These are phyloP conservation scores for Hibiscus syriacus DNA, from an alignment of 345 rosid genomes.

Conservation along the genomic window DNA sequence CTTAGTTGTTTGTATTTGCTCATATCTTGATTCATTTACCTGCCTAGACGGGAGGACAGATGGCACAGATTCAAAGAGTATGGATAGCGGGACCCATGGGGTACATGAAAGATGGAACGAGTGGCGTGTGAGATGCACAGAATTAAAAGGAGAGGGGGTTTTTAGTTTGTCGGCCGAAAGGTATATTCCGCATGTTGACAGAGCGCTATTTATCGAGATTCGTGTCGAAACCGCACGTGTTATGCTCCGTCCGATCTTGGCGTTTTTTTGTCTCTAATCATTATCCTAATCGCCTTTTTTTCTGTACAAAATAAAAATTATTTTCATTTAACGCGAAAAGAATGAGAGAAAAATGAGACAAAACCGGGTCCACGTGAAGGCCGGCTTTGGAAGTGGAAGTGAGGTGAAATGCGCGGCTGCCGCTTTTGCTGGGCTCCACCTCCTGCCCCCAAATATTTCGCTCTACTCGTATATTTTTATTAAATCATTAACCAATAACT, in stretches of 20 bases:
- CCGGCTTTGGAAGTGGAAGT: conserved; percentile 25
- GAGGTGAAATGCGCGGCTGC: conserved; percentile 42
- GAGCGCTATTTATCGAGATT: conserved; percentile 10
- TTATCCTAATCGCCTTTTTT: neutral
- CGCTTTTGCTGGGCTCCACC: conserved; percentile 39
- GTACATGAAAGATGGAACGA: neutral
- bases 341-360: conserved; percentile 18
- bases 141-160: neutral
- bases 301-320: neutral
- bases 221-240: conserved; percentile 33
- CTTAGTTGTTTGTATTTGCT: too few relatives aligned
- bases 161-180: conserved; percentile 21
- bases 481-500: neutral
- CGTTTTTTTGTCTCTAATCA: conserved; percentile 5
- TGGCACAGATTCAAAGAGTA: neutral
- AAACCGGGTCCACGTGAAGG: conserved; percentile 29
- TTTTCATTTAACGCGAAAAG: neutral
- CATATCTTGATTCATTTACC: too few relatives aligned
- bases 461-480: neutral
- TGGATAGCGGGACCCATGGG: neutral
- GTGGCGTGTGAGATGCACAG: conserved; percentile 12
- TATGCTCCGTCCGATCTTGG: conserved; percentile 14
- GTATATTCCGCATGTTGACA: conserved; percentile 21
- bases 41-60: neutral
- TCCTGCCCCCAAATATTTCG: conserved; percentile 7